Evolutionary conservation across 257 asterid species (phyloP).

Genomic region (Solanum paucissectum): DNA sequence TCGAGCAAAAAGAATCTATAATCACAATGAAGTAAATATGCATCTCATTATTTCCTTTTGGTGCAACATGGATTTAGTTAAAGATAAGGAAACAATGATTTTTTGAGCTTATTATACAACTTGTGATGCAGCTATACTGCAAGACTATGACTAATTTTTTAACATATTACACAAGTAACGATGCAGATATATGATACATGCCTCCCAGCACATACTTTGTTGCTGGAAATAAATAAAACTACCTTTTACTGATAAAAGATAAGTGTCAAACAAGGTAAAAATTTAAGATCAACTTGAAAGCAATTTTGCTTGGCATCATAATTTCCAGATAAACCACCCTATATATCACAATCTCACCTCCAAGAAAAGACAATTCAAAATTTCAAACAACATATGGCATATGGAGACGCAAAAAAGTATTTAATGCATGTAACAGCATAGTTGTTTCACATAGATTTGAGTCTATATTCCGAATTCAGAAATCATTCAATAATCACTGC

Average conservation of each 20-base stretch:
- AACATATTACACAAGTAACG: background rate
- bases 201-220: background rate
- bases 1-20: background rate
- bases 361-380: background rate
- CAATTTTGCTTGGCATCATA: background rate
- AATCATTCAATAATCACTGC: conserved; percentile 6
- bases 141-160: background rate
- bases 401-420: background rate
- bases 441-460: background rate
- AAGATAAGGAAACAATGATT: background rate
- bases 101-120: background rate
- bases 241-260: background rate
- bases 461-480: background rate
- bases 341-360: background rate
- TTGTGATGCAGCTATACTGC: background rate
- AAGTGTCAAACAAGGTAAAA: background rate
- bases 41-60: background rate
- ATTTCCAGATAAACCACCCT: background rate
- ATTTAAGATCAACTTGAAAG: background rate
- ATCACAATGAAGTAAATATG: background rate
- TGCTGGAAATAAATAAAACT: background rate
- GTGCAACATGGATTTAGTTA: background rate
- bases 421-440: background rate
- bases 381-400: background rate
- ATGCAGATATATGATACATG: background rate